A percentile compares a stretch with the other conserved stretches of the same genome.
Conservation (phyloP, 2,329 filamentous ascomycete genomes). For the Fusarium euwallaceae region DNA sequence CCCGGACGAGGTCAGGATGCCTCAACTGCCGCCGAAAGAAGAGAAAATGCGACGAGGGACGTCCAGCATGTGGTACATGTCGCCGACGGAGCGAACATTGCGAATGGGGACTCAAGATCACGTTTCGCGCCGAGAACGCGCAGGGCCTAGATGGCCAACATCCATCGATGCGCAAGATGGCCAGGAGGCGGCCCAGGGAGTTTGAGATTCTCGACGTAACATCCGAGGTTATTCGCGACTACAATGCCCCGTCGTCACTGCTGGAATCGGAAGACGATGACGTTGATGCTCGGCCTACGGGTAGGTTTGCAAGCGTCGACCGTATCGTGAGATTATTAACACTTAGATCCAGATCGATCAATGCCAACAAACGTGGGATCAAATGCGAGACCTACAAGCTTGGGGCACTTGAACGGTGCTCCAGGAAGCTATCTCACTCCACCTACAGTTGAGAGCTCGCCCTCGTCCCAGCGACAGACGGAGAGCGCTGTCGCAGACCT, state of each 20-base stretch:
- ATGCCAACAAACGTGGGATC: not conserved
- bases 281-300: not conserved
- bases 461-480: slow-evolving; percentile 47
- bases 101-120: slow-evolving; percentile 56
- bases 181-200: slow-evolving; percentile 42
- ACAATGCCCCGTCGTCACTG: slow-evolving; percentile 45
- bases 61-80: slow-evolving; percentile 53
- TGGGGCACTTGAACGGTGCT: not conserved
- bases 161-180: slow-evolving; percentile 52
- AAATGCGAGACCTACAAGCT: not conserved
- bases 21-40: slow-evolving; percentile 56
- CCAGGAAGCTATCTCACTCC: slow-evolving; percentile 22
- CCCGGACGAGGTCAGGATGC: slow-evolving; percentile 53
- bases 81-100: slow-evolving; percentile 49
- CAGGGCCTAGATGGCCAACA: slow-evolving; percentile 50
- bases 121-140: slow-evolving; percentile 54
- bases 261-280: slow-evolving; percentile 36
- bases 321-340: not conserved
- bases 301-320: slow-evolving; percentile 7
- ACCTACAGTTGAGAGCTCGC: slow-evolving; percentile 19
- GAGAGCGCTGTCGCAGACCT: slow-evolving; percentile 54
- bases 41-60: slow-evolving; percentile 55
- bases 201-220: slow-evolving; percentile 56
- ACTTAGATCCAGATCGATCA: not conserved
- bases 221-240: slow-evolving; percentile 54